phyloP scores from a whole-genome alignment of 2,329 filamentous ascomycete genomes.

The Trichoderma koningii region DNA sequence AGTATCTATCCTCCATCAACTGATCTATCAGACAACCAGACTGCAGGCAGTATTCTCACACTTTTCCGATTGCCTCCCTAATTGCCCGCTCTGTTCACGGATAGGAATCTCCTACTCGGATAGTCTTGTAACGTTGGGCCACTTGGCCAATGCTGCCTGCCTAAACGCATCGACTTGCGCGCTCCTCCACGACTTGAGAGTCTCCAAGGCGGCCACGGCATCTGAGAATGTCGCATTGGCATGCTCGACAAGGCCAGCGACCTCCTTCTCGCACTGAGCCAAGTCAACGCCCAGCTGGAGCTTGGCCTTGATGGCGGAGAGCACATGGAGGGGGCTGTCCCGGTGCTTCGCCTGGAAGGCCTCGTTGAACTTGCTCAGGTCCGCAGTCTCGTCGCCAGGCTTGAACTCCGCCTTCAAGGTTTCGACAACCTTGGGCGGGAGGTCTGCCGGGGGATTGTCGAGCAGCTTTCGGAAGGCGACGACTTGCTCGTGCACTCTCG shows the following conservation, averaged over 20 bases:
- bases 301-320: constrained; percentile 63
- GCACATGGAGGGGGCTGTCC: constrained; percentile 61
- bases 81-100: neutral
- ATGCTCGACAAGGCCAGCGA: constrained; percentile 60
- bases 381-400: constrained; percentile 56
- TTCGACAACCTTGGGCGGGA: constrained; percentile 66
- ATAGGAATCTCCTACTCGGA: constrained; percentile 29
- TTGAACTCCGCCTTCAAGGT: constrained; percentile 71
- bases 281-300: constrained; percentile 61
- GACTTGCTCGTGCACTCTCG: constrained; percentile 74
- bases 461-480: constrained; percentile 68
- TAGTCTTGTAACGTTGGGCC: constrained; percentile 53
- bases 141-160: constrained; percentile 52
- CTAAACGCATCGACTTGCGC: constrained; percentile 51
- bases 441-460: constrained; percentile 56
- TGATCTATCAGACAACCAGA: constrained; percentile 1
- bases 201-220: constrained; percentile 50
- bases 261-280: constrained; percentile 59
- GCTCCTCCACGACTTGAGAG: constrained; percentile 54
- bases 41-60: neutral
- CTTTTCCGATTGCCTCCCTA: neutral
- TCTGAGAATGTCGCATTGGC: constrained; percentile 56
- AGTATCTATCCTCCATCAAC: neutral
- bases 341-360: constrained; percentile 65
- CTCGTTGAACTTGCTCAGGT: constrained; percentile 66